phyloP scores from a whole-genome alignment of 768 basidiomycete species.

The Rhizopogon vesiculosus region DNA sequence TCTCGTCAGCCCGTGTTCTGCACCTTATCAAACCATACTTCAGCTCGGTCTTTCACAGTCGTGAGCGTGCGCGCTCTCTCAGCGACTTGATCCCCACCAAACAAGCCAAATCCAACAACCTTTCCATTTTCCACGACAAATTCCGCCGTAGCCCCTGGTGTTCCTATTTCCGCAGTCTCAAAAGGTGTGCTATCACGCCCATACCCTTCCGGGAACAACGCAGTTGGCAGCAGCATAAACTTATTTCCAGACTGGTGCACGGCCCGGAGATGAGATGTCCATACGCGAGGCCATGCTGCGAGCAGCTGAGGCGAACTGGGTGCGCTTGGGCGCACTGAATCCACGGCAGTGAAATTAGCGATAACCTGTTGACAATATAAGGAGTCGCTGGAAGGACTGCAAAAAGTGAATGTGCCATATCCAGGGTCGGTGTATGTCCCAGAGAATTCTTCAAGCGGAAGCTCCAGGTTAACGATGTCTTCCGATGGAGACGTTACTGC shows the following conservation, averaged over 20 bases:
- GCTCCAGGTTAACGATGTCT: background rate
- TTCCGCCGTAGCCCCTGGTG: conserved; percentile 5
- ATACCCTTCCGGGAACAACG: conserved; percentile 33
- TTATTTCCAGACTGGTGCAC: conserved; percentile 9
- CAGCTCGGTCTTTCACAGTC: conserved; percentile 19
- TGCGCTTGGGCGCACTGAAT: conserved; percentile 6
- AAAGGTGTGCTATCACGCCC: conserved; percentile 32
- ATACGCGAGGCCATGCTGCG: conserved; percentile 28
- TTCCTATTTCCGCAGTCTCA: conserved; percentile 10
- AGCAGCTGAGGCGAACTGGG: conserved; percentile 16
- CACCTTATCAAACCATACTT: conserved; percentile 28
- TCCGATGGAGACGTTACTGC: background rate
- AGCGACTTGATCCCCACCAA: conserved; percentile 10
- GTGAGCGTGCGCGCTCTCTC: conserved; percentile 15
- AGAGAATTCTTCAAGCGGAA: conserved; percentile 22
- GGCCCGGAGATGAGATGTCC: conserved; percentile 33
- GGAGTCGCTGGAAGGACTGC: conserved; percentile 21
- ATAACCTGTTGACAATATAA: conserved; percentile 18
- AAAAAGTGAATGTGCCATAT: conserved; percentile 35
- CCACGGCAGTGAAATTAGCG: conserved; percentile 23
- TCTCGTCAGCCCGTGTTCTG: background rate
- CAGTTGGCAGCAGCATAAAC: conserved; percentile 18
- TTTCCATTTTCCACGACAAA: conserved; percentile 20
- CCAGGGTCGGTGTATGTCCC: conserved; percentile 34
- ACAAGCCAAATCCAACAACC: conserved; percentile 26